These are phyloP conservation scores for Saccharata proteae DNA, from an alignment of 2,329 filamentous ascomycete genomes.

Conservation along the genomic window DNA sequence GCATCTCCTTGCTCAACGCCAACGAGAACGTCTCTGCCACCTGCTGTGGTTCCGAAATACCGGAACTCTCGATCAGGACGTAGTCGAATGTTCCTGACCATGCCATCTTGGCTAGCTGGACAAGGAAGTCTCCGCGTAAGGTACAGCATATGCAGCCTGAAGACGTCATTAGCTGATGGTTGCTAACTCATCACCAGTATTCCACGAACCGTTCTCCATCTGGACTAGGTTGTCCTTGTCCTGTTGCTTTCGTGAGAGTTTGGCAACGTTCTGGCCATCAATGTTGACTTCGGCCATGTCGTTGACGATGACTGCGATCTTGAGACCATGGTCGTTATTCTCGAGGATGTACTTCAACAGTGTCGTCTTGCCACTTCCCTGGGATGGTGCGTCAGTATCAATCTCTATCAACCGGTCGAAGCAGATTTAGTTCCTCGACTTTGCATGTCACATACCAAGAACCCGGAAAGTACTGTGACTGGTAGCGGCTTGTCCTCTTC, in stretches of 20 bases:
- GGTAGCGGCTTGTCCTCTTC: conserved; percentile 34
- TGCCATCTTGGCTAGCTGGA: conserved; percentile 54
- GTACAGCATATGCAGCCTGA: conserved; percentile 62
- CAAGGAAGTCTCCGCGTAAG: conserved; percentile 55
- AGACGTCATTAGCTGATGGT: neutral
- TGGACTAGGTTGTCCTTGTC: conserved; percentile 53
- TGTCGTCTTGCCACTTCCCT: conserved; percentile 62
- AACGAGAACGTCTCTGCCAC: conserved; percentile 62
- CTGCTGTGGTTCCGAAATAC: conserved; percentile 62
- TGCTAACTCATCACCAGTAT: neutral
- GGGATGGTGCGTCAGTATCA: neutral
- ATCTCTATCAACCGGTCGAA: conserved; percentile 1
- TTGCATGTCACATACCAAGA: conserved; percentile 33
- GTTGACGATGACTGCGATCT: conserved; percentile 62
- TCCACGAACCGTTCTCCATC: conserved; percentile 42
- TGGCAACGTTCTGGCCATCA: conserved; percentile 49
- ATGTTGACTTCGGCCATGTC: conserved; percentile 54
- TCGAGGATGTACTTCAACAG: conserved; percentile 56
- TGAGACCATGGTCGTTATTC: conserved; percentile 50
- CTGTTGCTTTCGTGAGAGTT: conserved; percentile 26
- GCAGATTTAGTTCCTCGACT: no score
- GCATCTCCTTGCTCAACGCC: conserved; percentile 33
- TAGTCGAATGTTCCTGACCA: conserved; percentile 55
- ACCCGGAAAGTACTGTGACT: conserved; percentile 49
- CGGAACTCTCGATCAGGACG: conserved; percentile 58